Conservation (phyloP, 371 early-diverging fungal species). For the Choanephora cucurbitarum region DNA sequence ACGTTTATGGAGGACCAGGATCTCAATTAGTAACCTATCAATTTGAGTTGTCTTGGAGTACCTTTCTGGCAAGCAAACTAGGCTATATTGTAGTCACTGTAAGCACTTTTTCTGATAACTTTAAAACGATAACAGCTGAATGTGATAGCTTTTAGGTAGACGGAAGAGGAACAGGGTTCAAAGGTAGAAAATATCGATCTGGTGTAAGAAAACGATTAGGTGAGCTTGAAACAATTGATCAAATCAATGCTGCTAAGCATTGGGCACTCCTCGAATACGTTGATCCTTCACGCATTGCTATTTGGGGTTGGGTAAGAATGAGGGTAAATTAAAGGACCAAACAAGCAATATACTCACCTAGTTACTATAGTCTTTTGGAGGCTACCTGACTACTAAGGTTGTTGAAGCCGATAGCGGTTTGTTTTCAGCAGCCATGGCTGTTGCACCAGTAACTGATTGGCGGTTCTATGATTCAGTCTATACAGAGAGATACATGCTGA, state of each 20-base stretch:
- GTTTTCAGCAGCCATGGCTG: conserved; percentile 84
- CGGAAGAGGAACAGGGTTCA: conserved; percentile 87
- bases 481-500: conserved; percentile 94
- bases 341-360: neutral
- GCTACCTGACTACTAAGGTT: conserved; percentile 83
- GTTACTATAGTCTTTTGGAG: conserved; percentile 80
- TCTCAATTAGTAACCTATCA: conserved; percentile 77
- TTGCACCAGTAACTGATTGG: conserved; percentile 97
- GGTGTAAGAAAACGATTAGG: conserved; percentile 79
- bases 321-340: neutral
- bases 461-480: conserved; percentile 83
- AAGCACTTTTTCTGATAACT: neutral
- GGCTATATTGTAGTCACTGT: conserved; percentile 67
- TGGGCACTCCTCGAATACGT: conserved; percentile 73
- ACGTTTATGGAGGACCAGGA: conserved; percentile 91
- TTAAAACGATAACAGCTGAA: neutral
- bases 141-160: conserved; percentile 54
- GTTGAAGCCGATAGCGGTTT: conserved; percentile 81
- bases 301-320: conserved; percentile 94
- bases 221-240: conserved; percentile 79
- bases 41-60: conserved; percentile 70
- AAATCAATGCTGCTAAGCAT: conserved; percentile 76
- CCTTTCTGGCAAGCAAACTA: conserved; percentile 61
- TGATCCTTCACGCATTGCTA: conserved; percentile 78
- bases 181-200: conserved; percentile 80